Conservation (phyloP, 2,329 filamentous ascomycete species). For the Colletotrichum sp. region DNA sequence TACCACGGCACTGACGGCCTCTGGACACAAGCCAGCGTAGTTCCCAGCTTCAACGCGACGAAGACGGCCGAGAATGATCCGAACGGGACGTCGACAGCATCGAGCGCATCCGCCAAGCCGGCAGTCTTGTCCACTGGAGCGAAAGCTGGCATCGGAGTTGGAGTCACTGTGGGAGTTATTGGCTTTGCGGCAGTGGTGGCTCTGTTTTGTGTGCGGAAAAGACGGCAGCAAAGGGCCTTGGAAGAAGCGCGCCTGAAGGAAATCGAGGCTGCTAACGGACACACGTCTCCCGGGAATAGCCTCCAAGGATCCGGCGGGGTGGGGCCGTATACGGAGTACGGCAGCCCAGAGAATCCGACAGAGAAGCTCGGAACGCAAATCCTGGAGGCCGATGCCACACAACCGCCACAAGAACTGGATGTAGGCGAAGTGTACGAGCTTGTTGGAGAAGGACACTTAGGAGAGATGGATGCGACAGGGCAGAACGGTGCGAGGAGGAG, state of each 20-base stretch:
- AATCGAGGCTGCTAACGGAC: constrained; percentile 28
- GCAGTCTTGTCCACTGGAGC: constrained; percentile 49
- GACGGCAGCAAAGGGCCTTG: constrained; percentile 35
- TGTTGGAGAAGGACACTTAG: constrained; percentile 36
- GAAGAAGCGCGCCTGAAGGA: constrained; percentile 20
- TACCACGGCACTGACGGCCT: constrained; percentile 29
- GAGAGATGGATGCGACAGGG: constrained; percentile 15
- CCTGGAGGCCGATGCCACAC: constrained; percentile 24
- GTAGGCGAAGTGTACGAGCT: constrained; percentile 36
- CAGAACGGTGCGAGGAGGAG: constrained; percentile 13
- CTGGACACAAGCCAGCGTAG: constrained; percentile 32
- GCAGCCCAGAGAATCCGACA: neutral
- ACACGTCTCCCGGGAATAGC: constrained; percentile 24
- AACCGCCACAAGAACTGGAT: constrained; percentile 29
- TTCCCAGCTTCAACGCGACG: constrained; percentile 30
- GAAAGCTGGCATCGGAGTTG: constrained; percentile 61
- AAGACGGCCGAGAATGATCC: neutral
- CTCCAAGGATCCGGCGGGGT: constrained; percentile 25
- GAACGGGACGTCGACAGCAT: constrained; percentile 25
- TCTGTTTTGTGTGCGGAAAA: constrained; percentile 51
- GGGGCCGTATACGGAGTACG: constrained; percentile 6
- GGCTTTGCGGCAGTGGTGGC: constrained; percentile 46
- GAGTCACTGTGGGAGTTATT: constrained; percentile 50
- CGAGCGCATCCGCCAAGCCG: constrained; percentile 35
- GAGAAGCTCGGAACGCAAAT: neutral